Evolutionary conservation across 2,329 filamentous ascomycete species (phyloP).

Genomic region (Colletotrichum sp.): DNA sequence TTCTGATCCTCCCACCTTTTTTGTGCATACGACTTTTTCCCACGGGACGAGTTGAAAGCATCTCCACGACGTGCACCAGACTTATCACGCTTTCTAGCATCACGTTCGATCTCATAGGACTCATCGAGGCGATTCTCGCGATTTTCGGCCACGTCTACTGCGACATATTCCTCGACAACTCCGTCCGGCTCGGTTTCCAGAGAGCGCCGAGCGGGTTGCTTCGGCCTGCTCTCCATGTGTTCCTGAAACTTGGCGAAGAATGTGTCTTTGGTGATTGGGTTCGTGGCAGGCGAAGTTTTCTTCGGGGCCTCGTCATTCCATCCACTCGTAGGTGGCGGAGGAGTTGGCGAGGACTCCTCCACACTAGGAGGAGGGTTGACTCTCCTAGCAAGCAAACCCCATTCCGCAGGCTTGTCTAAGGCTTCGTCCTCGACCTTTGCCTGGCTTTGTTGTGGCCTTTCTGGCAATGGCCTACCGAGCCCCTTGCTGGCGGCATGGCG

Average conservation of each 20-base stretch:
- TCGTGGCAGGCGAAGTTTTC: background rate
- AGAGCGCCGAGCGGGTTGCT: background rate
- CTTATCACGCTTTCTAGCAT: slow-evolving; percentile 15
- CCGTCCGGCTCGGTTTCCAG: background rate
- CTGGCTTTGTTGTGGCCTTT: background rate
- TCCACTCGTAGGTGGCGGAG: background rate
- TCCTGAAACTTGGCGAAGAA: slow-evolving; percentile 5
- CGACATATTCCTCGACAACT: background rate
- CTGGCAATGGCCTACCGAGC: too few relatives aligned
- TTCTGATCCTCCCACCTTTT: slow-evolving; percentile 27
- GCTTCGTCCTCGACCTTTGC: background rate
- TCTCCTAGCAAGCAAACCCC: slow-evolving; percentile 7
- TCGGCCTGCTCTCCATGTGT: background rate
- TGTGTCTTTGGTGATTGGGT: background rate
- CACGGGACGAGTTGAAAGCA: background rate
- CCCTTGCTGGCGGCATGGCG: background rate
- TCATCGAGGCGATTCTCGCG: slow-evolving; percentile 8
- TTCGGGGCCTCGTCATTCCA: background rate
- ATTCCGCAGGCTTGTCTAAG: background rate
- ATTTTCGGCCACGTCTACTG: background rate
- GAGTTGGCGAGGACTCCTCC: background rate
- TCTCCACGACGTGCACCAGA: background rate
- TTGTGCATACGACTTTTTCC: slow-evolving; percentile 4
- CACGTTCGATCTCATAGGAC: slow-evolving; percentile 19
- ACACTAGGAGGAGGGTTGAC: background rate